Conservation (phyloP, 1,284 basidiomycete genomes). For the Schizopora paradoxa region DNA sequence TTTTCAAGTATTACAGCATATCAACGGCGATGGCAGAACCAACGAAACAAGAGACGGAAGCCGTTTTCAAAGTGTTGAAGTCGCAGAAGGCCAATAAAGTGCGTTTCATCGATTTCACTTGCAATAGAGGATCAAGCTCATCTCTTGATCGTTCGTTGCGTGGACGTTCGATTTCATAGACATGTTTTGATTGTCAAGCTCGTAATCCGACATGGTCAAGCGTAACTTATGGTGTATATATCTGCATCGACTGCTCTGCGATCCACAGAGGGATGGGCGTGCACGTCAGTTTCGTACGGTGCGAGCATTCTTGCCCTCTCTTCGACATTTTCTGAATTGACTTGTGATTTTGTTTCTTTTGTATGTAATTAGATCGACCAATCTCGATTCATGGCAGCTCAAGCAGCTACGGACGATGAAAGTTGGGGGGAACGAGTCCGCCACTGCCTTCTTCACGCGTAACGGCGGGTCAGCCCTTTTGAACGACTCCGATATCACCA, state of each 20-base stretch:
- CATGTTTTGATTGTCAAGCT: conserved; percentile 95
- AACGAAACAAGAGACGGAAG: conserved; percentile 73
- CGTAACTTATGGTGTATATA: conserved; percentile 95
- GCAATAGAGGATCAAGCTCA: conserved; percentile 1
- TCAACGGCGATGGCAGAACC: conserved; percentile 73
- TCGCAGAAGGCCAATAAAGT: conserved; percentile 90
- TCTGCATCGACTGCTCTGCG: conserved; percentile 96
- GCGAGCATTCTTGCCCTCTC: conserved; percentile 30
- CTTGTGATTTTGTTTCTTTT: conserved; percentile 17
- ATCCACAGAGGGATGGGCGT: conserved; percentile 97
- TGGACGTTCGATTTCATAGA: conserved; percentile 40
- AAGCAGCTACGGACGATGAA: conserved; percentile 94
- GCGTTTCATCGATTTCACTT: conserved; percentile 20
- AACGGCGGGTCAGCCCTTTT: conserved; percentile 76
- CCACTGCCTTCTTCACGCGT: conserved; percentile 86
- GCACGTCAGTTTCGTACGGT: conserved; percentile 97
- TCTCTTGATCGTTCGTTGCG: background rate
- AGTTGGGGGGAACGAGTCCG: conserved; percentile 89
- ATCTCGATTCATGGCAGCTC: conserved; percentile 93
- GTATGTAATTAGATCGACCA: conserved; percentile 66
- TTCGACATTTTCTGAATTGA: background rate
- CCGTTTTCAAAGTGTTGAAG: conserved; percentile 71
- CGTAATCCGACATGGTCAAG: conserved; percentile 98
- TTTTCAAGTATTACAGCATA: too few relatives aligned
- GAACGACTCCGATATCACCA: conserved; percentile 74